Percentiles rank a stretch among this genome's conserved stretches.
Evolutionary conservation across 1,284 basidiomycete genomes (phyloP).

Genomic region (Ceratobasidium theobromae): DNA sequence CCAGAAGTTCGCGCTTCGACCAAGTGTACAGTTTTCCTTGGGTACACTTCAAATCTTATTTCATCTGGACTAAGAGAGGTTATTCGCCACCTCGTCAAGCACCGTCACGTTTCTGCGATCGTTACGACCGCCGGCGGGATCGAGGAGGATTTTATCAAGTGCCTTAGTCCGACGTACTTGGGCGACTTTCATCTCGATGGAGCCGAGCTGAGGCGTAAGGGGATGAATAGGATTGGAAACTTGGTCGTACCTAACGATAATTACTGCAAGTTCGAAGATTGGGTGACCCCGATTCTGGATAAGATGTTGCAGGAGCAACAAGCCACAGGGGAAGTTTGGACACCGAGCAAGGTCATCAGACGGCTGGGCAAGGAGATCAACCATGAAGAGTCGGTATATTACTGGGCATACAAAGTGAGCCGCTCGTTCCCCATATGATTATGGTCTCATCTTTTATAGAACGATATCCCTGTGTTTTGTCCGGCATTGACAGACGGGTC

Average conservation of each 20-base stretch:
- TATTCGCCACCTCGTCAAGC: slow-evolving; percentile 89
- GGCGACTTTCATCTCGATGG: slow-evolving; percentile 94
- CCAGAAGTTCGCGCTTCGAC: slow-evolving; percentile 65
- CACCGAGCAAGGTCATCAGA: slow-evolving; percentile 90
- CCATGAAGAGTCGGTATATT: slow-evolving; percentile 96
- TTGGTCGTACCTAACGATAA: slow-evolving; percentile 97
- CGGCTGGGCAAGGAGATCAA: slow-evolving; percentile 94
- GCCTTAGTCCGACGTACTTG: slow-evolving; percentile 92
- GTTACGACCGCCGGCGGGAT: slow-evolving; percentile 98
- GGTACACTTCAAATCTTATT: slow-evolving; percentile 98
- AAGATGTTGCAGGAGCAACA: slow-evolving; percentile 89
- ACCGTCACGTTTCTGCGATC: slow-evolving; percentile 86
- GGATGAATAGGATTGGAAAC: slow-evolving; percentile 98
- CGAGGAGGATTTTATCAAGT: slow-evolving; percentile 99
- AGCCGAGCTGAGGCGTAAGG: slow-evolving; percentile 79
- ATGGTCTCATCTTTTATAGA: slow-evolving; percentile 53
- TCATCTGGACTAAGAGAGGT: slow-evolving; percentile 96
- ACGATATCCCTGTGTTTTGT: slow-evolving; percentile 98
- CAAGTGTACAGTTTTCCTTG: slow-evolving; percentile 88
- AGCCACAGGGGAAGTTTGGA: slow-evolving; percentile 75
- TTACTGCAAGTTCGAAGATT: slow-evolving; percentile 99
- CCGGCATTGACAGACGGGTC: slow-evolving; percentile 98
- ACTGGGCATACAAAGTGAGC: slow-evolving; percentile 97
- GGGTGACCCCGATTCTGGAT: slow-evolving; percentile 94
- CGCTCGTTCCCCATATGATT: not conserved